These are phyloP conservation scores for Albifimbria verrucaria DNA, from an alignment of 2,329 filamentous ascomycete genomes.

Conservation along the genomic window DNA sequence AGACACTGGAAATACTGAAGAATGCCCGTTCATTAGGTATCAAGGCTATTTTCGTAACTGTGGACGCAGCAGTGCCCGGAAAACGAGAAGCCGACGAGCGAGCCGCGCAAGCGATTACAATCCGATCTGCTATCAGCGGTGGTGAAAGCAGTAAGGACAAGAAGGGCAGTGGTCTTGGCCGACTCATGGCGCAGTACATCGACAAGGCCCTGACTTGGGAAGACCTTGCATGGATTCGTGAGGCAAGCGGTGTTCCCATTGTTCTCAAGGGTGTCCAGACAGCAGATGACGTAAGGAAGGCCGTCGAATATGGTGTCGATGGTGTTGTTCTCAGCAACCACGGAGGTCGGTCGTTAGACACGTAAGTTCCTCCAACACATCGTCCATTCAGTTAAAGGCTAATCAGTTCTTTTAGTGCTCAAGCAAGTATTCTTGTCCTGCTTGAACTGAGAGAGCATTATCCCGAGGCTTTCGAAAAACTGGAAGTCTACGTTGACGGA, in stretches of 20 bases:
- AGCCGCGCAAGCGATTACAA: slow-evolving; percentile 40
- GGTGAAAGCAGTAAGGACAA: slow-evolving; percentile 43
- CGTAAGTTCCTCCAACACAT: slow-evolving; percentile 16
- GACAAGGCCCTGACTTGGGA: slow-evolving; percentile 50
- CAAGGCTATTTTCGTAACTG: slow-evolving; percentile 46
- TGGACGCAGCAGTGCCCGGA: slow-evolving; percentile 52
- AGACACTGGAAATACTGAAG: slow-evolving; percentile 43
- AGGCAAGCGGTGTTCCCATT: slow-evolving; percentile 44
- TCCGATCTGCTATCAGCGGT: slow-evolving; percentile 34
- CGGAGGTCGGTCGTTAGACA: slow-evolving; percentile 54
- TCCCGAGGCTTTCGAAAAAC: slow-evolving; percentile 44
- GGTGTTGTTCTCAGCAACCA: slow-evolving; percentile 58
- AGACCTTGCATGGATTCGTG: slow-evolving; percentile 50
- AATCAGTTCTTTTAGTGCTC: slow-evolving; percentile 18
- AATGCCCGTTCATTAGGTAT: slow-evolving; percentile 44
- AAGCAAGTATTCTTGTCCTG: slow-evolving; percentile 46
- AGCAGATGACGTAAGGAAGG: slow-evolving; percentile 50
- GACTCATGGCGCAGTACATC: slow-evolving; percentile 49
- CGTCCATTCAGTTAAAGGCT: not conserved
- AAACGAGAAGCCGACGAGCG: slow-evolving; percentile 57
- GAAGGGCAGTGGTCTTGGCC: slow-evolving; percentile 50
- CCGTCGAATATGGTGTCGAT: slow-evolving; percentile 45
- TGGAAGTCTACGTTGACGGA: slow-evolving; percentile 52
- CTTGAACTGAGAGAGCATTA: slow-evolving; percentile 47
- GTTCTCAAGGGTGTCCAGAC: slow-evolving; percentile 56